Evolutionary conservation across 164 flowering plant genomes (phyloP).

Genomic region (grape (Vitis vinifera)): DNA sequence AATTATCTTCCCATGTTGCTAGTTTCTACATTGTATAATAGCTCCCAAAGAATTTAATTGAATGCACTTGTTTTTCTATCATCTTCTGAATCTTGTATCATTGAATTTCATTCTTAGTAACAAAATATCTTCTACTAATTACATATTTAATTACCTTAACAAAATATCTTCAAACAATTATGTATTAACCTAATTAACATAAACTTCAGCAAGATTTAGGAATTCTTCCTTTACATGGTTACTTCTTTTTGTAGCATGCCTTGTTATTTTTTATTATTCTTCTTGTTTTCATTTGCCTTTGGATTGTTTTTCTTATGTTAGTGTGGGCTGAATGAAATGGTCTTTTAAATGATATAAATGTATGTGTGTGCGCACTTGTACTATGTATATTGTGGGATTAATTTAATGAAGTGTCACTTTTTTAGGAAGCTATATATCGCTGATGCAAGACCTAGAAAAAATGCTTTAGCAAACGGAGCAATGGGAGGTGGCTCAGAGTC

Average conservation of each 20-base stretch:
- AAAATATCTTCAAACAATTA: no score
- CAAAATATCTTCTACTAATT: neutral
- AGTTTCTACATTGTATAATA: neutral
- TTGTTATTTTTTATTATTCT: no score
- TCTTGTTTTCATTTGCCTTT: no score
- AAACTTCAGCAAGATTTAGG: no score
- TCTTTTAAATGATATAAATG: neutral
- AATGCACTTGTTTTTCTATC: neutral
- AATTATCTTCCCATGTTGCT: neutral
- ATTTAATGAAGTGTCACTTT: neutral
- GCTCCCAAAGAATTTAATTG: neutral
- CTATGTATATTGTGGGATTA: neutral
- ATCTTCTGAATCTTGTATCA: neutral
- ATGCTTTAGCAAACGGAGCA: constrained; percentile 98
- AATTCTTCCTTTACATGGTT: neutral
- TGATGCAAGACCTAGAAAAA: constrained; percentile 99
- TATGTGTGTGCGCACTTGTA: neutral
- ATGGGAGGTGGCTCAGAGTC: constrained; percentile 99
- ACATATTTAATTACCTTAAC: neutral
- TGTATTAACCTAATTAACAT: no score
- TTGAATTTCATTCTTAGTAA: neutral
- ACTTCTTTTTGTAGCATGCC: no score
- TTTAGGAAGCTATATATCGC: constrained; percentile 92
- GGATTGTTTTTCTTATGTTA: no score
- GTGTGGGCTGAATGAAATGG: neutral